Evolutionary conservation across 2,329 filamentous ascomycete species (phyloP), one percentile per base, ranked within the genome.

Genomic region (Neopestalotiopsis clavispora): DNA sequence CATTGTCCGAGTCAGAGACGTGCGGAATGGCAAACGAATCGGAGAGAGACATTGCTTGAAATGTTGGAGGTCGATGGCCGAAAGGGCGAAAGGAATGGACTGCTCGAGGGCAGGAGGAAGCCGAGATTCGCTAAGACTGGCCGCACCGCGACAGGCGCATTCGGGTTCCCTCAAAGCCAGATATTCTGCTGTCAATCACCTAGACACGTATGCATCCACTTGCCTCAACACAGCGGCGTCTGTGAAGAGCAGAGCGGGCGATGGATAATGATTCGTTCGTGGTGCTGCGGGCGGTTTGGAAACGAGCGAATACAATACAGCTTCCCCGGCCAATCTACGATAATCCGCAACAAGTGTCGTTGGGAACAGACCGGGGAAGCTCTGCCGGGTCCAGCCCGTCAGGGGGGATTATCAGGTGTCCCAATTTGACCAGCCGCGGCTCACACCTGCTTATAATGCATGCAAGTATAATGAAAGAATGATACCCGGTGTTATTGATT

Each of bases 21-120:
- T 87, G 84, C 71, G 84, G 80, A 72, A 90, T 81, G 76, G 88
- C 78, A 79, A 85, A 84, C 70, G 87, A 86, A 71, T 85, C 82
- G 78, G 83, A 79, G 67, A 80, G 77, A 73, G 78, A 78, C 76
- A 80, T 79, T 38, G 73, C 67, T 74, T 68, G 69, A 57, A 71
- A 34, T 12, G 5, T 34, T 12, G 57, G 67, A 74, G 72, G 76
- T 72, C 72, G 75, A 74, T 73, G 68, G 73, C 67, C 45, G 1
- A 17, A 52, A n/a, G 45, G 45, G 45, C 45, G 45, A 52, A 52
- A 52, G 45, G 45, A 52, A 52, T n/a, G 45, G 45, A 52, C 45
- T 52, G 45, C 45, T 52, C 45, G 20, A 49, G 34, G 40, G 12
- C 57, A 42, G 32, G 40, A 45, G 64, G 20, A 23, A 57, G 64